Evolutionary conservation across 139 green algal species (phyloP), one percentile per base, ranked within the genome.

Genomic region (Chlamydomonas incerta): DNA sequence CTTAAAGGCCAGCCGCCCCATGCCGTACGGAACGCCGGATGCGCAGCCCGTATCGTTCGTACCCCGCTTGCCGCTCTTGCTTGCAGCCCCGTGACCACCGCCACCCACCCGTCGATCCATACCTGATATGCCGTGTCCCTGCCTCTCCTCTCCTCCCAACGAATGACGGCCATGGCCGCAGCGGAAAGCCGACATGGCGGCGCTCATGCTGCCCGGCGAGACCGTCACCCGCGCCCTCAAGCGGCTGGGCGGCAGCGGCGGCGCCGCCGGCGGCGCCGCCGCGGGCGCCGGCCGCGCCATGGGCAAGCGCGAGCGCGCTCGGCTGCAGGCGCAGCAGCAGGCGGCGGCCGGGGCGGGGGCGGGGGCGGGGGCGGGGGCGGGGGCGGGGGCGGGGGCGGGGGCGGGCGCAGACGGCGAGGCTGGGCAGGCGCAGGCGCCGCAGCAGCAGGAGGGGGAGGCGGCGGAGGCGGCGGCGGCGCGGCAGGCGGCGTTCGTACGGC

Each of bases 131-230:
- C n/a, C n/a, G n/a, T n/a, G n/a, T 57, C 50, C 50, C 11, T 11
- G 6, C 60, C 21, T 11, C 6, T 29, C 29, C 13, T 31, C 18
- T 9, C 50, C n/a, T 3, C 13, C 55, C 57, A 33, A 29, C 33
- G 35, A 55, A 34, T 17, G 18, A 5, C 74, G 29, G 8, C 68
- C 34, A n/a, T 50, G 3, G 2, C 28, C 3, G 28, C 35, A 83
- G 77, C 77, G 67, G 28, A 87, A 96, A 86, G 81, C 72, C 24
- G 81, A 91, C 28, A 91, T 94, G 29, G 82, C 92, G 0, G 82
- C 80, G 52, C 55, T 94, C 26, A 67, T 97, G 88, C 86, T 89
- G 82, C 85, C 91, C 3, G 88, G 90, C 1, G 95, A 97, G 83
- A 93, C 81, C 0, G 91, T 97, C 33, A 85, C 92, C 0, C 65